phyloP scores from a whole-genome alignment of 2,329 filamentous ascomycete genomes.

The Malbranchea zuffiana region DNA sequence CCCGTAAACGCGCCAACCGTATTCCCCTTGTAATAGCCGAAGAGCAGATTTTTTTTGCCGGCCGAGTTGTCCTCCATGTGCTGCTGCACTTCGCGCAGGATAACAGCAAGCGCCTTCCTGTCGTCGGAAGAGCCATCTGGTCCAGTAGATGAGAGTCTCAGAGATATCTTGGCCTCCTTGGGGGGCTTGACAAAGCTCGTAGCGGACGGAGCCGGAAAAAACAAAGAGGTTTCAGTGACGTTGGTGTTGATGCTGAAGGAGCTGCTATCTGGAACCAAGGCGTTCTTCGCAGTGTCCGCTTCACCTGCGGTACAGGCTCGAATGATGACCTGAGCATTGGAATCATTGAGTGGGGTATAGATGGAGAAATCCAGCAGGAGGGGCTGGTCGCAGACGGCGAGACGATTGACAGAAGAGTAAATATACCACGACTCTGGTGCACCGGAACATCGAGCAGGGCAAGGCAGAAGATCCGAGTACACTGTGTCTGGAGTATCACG shows the following conservation, averaged over 20 bases:
- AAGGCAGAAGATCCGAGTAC: too few relatives aligned
- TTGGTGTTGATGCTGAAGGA: neutral
- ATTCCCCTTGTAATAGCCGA: constrained; percentile 2
- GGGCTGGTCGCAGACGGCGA: constrained; percentile 6
- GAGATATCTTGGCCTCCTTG: neutral
- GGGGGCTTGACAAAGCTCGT: constrained; percentile 1
- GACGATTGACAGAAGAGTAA: constrained; percentile 5
- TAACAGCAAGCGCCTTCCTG: neutral
- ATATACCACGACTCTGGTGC: too few relatives aligned
- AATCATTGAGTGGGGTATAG: constrained; percentile 2
- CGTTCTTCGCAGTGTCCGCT: neutral
- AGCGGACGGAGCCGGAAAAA: neutral
- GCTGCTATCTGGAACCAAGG: too few relatives aligned
- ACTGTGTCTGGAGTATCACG: too few relatives aligned
- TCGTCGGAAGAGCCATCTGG: neutral
- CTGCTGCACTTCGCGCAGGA: constrained; percentile 4
- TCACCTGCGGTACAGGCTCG: neutral
- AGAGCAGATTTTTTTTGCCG: constrained; percentile 7
- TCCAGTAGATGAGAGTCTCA: neutral
- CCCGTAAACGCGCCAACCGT: constrained; percentile 1
- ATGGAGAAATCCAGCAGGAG: constrained; percentile 5
- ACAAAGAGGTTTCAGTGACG: neutral
- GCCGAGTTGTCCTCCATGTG: constrained; percentile 4
- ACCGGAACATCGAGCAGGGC: too few relatives aligned
- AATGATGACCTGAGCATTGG: constrained; percentile 1